Evolutionary conservation across 2,329 filamentous ascomycete species (phyloP).

Genomic region (Microdochium bolleyi): DNA sequence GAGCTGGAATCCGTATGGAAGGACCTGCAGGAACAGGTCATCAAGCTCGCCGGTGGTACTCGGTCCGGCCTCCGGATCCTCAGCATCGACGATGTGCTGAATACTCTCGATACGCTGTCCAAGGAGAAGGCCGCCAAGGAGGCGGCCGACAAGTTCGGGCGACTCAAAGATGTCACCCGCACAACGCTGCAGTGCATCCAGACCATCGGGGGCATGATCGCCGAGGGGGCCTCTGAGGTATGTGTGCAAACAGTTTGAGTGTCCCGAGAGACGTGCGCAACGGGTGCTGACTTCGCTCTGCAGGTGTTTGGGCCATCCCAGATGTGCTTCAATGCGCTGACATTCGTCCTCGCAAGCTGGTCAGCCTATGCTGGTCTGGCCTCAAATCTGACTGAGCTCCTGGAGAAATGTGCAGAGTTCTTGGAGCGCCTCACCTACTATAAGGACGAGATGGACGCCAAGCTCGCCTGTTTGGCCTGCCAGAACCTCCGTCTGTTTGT

Average conservation of each 20-base stretch:
- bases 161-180: constrained; percentile 16
- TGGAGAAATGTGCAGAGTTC: constrained; percentile 23
- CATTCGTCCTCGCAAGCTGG: constrained; percentile 26
- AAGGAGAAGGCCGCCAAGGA: constrained; percentile 13
- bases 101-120: constrained; percentile 17
- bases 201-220: constrained; percentile 23
- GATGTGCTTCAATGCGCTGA: constrained; percentile 26
- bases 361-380: constrained; percentile 25
- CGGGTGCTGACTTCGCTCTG: not conserved
- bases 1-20: constrained; percentile 23
- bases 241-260: not conserved
- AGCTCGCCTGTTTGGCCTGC: constrained; percentile 20
- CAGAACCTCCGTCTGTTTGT: constrained; percentile 26
- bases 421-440: constrained; percentile 24
- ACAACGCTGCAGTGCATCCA: constrained; percentile 23
- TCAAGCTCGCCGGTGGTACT: constrained; percentile 21
- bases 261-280: no score
- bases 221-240: constrained; percentile 16
- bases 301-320: constrained; percentile 23
- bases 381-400: constrained; percentile 20
- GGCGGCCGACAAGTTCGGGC: constrained; percentile 17
- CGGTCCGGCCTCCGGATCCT: constrained; percentile 15
- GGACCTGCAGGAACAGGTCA: constrained; percentile 21
- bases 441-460: constrained; percentile 20
- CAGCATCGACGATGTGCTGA: constrained; percentile 18